phyloP scores from a whole-genome alignment of 75 land plant genomes.

The Pinus albicaulis region DNA sequence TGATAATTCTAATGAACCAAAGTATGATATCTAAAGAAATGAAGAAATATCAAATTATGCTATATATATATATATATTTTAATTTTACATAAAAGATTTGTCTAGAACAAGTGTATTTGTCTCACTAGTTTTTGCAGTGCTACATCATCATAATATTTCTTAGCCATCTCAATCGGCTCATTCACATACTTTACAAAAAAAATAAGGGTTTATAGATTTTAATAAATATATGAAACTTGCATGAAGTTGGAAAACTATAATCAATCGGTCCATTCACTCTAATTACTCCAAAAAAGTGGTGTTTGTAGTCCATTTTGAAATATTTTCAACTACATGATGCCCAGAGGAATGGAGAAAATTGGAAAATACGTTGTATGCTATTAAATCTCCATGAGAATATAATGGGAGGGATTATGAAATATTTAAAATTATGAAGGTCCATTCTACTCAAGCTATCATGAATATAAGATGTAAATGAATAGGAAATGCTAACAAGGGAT shows the following conservation, averaged over 20 bases:
- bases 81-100: not conserved
- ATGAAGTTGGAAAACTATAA: not conserved
- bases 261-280: not conserved
- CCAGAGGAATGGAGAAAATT: not conserved
- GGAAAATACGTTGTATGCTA: not conserved
- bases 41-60: constrained; percentile 5
- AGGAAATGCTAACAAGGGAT: not conserved
- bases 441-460: not conserved
- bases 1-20: constrained; percentile 95
- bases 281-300: not conserved
- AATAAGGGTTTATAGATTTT: not conserved
- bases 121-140: constrained; percentile 93
- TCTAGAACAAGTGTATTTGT: not conserved
- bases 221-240: not conserved
- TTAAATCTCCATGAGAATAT: not conserved
- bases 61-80: constrained; percentile 4
- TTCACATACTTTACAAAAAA: constrained; percentile 40
- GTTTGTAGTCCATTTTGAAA: not conserved
- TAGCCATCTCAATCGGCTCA: constrained; percentile 81
- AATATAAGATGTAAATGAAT: no score
- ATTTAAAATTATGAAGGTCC: not conserved
- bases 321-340: no score
- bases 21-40: constrained; percentile 81
- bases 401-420: not conserved
- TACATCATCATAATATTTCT: constrained; percentile 77